A percentile compares a stretch with the other conserved stretches of the same genome.
Evolutionary conservation across 2,329 filamentous ascomycete genomes (phyloP).

Genomic region (Fusarium haematococcum): DNA sequence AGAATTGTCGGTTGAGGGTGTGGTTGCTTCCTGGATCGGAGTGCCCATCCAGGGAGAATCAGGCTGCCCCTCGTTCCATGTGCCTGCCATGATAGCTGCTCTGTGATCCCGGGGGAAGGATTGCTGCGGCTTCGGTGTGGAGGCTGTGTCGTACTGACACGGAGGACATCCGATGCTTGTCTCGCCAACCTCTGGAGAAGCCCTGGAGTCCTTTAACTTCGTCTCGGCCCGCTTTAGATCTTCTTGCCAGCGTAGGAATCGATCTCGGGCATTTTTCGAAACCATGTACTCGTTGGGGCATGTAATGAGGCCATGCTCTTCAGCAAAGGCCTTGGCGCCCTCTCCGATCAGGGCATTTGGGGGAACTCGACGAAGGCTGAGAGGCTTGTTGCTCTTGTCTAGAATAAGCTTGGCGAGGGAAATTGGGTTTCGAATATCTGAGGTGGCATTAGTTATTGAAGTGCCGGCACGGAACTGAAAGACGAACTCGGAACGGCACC

Average conservation of each 20-base stretch:
- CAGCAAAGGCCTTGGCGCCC: conserved; percentile 88
- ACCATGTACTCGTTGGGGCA: conserved; percentile 82
- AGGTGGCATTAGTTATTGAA: neutral
- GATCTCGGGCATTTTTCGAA: conserved; percentile 81
- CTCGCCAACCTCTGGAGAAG: conserved; percentile 23
- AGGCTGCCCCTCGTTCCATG: conserved; percentile 73
- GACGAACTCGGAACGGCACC: conserved; percentile 88
- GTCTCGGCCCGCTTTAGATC: conserved; percentile 75
- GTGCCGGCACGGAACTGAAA: neutral
- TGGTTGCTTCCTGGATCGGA: conserved; percentile 36
- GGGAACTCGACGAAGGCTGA: conserved; percentile 90
- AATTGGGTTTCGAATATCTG: conserved; percentile 94
- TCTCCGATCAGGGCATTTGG: conserved; percentile 91
- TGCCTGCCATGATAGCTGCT: conserved; percentile 66
- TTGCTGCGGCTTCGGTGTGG: conserved; percentile 42
- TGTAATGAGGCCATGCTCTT: conserved; percentile 78
- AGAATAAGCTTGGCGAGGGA: conserved; percentile 86
- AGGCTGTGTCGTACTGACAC: conserved; percentile 50
- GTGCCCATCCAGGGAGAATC: conserved; percentile 62
- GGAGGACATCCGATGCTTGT: conserved; percentile 38
- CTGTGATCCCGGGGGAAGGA: conserved; percentile 59
- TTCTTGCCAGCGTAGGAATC: conserved; percentile 82
- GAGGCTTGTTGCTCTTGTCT: conserved; percentile 77
- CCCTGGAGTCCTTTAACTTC: conserved; percentile 50
- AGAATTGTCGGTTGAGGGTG: conserved; percentile 27